Evolutionary conservation across 2,329 filamentous ascomycete species (phyloP).

Genomic region (Hymenoscyphus salicellus): DNA sequence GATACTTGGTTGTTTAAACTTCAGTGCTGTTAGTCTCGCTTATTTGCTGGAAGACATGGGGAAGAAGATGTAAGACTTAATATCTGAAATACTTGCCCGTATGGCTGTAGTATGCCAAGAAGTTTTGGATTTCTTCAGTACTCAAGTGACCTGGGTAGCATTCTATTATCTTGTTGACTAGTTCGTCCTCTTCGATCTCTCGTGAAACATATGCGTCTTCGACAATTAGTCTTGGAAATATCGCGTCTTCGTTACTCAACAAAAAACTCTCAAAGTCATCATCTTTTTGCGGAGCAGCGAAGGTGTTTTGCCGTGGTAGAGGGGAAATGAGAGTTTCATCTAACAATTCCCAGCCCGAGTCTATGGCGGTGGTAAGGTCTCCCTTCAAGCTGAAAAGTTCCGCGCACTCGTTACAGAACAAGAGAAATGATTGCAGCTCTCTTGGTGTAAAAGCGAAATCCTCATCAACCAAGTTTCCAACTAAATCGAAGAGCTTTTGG

Average conservation of each 20-base stretch:
- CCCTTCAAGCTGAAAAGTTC: slow-evolving; percentile 6
- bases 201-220: not conserved
- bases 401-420: not conserved
- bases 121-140: not conserved
- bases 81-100: slow-evolving; percentile 10
- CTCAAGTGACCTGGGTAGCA: not conserved
- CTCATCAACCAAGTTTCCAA: slow-evolving; percentile 1
- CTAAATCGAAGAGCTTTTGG: not conserved
- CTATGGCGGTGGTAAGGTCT: not conserved
- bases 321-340: slow-evolving; percentile 2
- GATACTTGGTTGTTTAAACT: not conserved
- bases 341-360: slow-evolving; percentile 6
- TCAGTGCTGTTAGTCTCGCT: not conserved
- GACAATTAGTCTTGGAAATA: not conserved
- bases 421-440: slow-evolving; percentile 10
- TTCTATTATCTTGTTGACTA: not conserved
- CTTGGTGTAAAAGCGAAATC: slow-evolving; percentile 1
- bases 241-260: not conserved
- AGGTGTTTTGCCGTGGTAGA: not conserved
- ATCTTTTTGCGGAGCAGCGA: not conserved
- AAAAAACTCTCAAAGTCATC: slow-evolving; percentile 6
- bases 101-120: not conserved
- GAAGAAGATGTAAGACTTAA: not conserved
- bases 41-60: not conserved
- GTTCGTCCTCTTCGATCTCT: not conserved